These are phyloP conservation scores for Fusarium acutatum DNA, from an alignment of 2,329 filamentous ascomycete species.

Conservation along the genomic window DNA sequence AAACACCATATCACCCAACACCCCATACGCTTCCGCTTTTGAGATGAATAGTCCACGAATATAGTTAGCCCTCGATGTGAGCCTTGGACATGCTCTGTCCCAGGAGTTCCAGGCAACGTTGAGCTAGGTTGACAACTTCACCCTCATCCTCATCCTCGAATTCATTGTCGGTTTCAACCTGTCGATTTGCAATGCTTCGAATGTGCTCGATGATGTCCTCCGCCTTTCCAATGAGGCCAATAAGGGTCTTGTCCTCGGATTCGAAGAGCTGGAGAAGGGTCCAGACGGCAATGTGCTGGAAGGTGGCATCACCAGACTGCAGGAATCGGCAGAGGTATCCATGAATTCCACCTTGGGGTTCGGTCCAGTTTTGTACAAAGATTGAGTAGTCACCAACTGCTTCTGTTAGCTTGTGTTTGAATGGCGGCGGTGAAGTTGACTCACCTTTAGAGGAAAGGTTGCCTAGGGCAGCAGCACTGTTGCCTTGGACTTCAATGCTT, in stretches of 20 bases:
- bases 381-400: constrained; percentile 95
- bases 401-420: constrained; percentile 6
- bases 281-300: constrained; percentile 99
- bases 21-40: constrained; percentile 41
- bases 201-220: constrained; percentile 94
- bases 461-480: constrained; percentile 93
- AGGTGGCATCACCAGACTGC: constrained; percentile 92
- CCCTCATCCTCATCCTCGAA: constrained; percentile 90
- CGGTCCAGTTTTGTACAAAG: constrained; percentile 92
- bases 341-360: constrained; percentile 93
- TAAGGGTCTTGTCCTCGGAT: constrained; percentile 90
- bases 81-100: constrained; percentile 79
- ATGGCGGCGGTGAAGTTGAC: constrained; percentile 25
- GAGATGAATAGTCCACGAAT: constrained; percentile 29
- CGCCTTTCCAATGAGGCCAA: constrained; percentile 86
- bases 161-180: constrained; percentile 86
- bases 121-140: constrained; percentile 90
- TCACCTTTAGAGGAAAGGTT: constrained; percentile 97
- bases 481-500: constrained; percentile 97
- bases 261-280: constrained; percentile 94
- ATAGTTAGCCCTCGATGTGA: constrained; percentile 77
- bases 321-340: constrained; percentile 94
- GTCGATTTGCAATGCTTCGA: constrained; percentile 87
- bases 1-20: constrained; percentile 40
- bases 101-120: constrained; percentile 87